Evolutionary conservation across 2,329 filamentous ascomycete genomes (phyloP), one percentile per base, ranked within the genome.

Genomic region (Rhinocladiella mackenziei): DNA sequence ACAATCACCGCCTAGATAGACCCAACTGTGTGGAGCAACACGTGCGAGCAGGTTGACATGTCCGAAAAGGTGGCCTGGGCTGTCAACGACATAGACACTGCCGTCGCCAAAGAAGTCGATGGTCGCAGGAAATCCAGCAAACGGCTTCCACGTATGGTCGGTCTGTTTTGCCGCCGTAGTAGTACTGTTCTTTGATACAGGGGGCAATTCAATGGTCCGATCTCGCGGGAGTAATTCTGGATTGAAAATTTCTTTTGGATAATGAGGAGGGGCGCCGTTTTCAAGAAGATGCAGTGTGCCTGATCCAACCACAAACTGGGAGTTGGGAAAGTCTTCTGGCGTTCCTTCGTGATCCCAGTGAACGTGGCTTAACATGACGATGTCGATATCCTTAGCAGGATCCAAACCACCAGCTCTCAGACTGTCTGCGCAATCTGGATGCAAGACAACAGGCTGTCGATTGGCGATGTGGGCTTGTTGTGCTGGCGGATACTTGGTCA

Each of bases 271-370:
- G 9, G 38, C 42, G 4, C 41, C 75, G 15, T 66, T 49, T 30
- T 71, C 55, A 9, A 76, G 58, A 1, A 76, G 56, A 26, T 67
- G 51, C 5, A 54, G 51, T 0, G 70, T 69, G 4, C 72, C 73
- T 3, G 65, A 61, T 0, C 77, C 77, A 7, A 79, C 70, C 3
- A 74, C 52, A 50, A 80, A 77, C 2, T 63, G 62, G 0, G 74
- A 65, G 9, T 63, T 58, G 0, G 65, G 48, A 50, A 77, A 80
- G 53, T 78, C 74, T 1, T 63, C 60, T 0, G 75, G 73, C 3
- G 73, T 76, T n/a, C 76, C 77, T 26, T 68, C 54, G 43, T 55
- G 52, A 25, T 53, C 54, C 37, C 45, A 40, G 54, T 65, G 32
- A 49, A 67, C 64, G 53, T 70, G 67, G 3, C 61, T 65, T 37